Base-by-base conservation (phyloP, 352 stramenopile species). In the Pythium vanterpoolii region DNA sequence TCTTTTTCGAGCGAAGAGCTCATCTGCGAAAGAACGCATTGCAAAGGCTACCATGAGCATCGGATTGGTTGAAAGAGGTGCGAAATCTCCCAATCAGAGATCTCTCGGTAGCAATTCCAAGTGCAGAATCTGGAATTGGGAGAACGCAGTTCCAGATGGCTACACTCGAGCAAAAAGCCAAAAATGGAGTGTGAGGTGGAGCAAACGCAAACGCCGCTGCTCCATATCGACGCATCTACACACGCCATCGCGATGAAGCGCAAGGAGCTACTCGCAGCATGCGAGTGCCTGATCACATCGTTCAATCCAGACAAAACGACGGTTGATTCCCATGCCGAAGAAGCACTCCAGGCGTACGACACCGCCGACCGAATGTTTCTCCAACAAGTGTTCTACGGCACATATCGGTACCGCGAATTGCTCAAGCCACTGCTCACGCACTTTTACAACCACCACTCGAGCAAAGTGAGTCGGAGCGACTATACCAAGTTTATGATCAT, bases 401-500 rank as follows among this genome's bases (percentile, higher is more conserved):
- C 78, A 11, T 91, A 92, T 31, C 82, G 90, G n/a, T 96, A 94
- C 72, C 88, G 89, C 36, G 83, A 93, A 19, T 58, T 93, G 14
- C 68, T 97, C 18, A 89, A 87, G 48, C 68, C 82, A 18, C 66
- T 92, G 53, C 60, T 95, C 11, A 75, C 83, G 49, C 75, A 92
- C n/a, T 96, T 96, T 31, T 86, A 95, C 53, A 81, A 89, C 49
- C 72, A 81, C 23, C 86, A 93, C 54, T 77, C 83, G 24, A 87
- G 80, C 51, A 76, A 77, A 67, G 75, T 94, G 39, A 81, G 84
- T 47, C 79, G 87, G 21, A 75, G 75, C 14, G 90, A 97, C 66
- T 97, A 97, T 65, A 96, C 86, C 19, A 87, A 93, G 63, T 96
- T 96, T 61, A 87, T 96, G 59, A 89, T 98, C 52, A 65, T 98